These are phyloP conservation scores for Pythium rishiriense DNA, from an alignment of 352 stramenopile species.

Conservation along the genomic window DNA sequence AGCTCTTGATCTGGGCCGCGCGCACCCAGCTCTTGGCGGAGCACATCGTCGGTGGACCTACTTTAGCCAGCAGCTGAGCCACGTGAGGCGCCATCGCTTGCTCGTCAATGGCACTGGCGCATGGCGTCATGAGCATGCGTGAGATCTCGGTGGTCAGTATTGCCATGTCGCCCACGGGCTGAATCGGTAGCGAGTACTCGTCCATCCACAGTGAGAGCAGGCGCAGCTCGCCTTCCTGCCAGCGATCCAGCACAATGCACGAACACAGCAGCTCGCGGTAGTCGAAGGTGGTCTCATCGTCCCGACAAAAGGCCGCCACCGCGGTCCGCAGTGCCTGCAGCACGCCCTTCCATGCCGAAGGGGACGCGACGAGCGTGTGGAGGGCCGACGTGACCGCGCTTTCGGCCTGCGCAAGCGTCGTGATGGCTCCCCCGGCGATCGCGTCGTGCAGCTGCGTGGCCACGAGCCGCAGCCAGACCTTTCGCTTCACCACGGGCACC, in stretches of 20 bases:
- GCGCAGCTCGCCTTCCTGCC: constrained; percentile 44
- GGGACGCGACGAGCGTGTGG: constrained; percentile 11
- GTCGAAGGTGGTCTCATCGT: constrained; percentile 31
- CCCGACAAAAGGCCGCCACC: constrained; percentile 38
- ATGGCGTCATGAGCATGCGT: constrained; percentile 38
- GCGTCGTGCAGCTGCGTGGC: constrained; percentile 18
- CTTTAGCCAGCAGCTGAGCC: constrained; percentile 20
- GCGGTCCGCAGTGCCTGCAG: constrained; percentile 26
- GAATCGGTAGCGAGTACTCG: constrained; percentile 38
- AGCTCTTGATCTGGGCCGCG: constrained; percentile 17
- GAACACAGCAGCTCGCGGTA: constrained; percentile 49
- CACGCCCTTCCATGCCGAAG: constrained; percentile 21
- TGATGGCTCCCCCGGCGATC: constrained; percentile 16
- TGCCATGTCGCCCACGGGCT: constrained; percentile 27
- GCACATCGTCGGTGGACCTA: not conserved
- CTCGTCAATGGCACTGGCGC: constrained; percentile 44
- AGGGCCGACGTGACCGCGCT: constrained; percentile 35
- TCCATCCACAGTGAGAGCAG: constrained; percentile 57
- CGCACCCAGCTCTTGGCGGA: constrained; percentile 11
- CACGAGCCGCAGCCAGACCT: constrained; percentile 24
- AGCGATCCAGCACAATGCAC: constrained; percentile 50
- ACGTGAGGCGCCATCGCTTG: constrained; percentile 36
- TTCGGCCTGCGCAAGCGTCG: constrained; percentile 41
- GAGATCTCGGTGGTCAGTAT: constrained; percentile 29
- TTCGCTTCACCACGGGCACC: constrained; percentile 14